Base-by-base conservation (phyloP, 352 stramenopile genomes). In the Plasmopara viticola region DNA sequence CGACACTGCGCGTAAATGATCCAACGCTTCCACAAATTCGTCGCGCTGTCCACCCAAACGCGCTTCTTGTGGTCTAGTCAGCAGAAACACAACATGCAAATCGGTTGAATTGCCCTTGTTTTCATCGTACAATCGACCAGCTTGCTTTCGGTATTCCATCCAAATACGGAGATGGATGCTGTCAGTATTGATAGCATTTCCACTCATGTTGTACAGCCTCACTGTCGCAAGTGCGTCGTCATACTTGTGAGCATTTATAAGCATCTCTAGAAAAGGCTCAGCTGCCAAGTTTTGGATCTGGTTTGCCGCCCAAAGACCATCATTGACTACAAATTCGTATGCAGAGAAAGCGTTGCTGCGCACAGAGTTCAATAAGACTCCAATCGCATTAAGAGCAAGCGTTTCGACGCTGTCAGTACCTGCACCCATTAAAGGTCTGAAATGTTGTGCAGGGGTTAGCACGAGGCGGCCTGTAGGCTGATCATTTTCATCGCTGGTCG, bases 121-220 rank as follows among this genome's bases (percentile, higher is more conserved):
- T 0, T 31, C 20, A 31, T 55, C 34, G 25, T 53, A n/a, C 17
- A 42, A 31, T 15, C 31, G 38, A 51, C 48, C 53, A 40, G 52
- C 55, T 39, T 49, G 15, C 6, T 70, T 14, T 35, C 68, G 53
- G 20, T 75, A 88, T 12, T 78, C 42, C 5, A 45, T 49, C 78
- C 78, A 88, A 20, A 85, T 44, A 38, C 64, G 59, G 9, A 64
- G 68, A 38, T 86, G 75, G 28, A 88, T 73, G 5, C 34, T 30
- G n/a, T 85, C 73, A 9, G 68, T 34, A 12, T 74, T 60, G 20
- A 80, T 41, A 4, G 3, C 41, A 14, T 56, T 48, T 8, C 17
- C 45, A 13, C 29, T 25, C n/a, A 38, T 37, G n/a, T 48, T 51
- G 25, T 62, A 56, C 5, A 65, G 35, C 25, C 55, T 57, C 17